phyloP scores from a whole-genome alignment of 352 stramenopile genomes.

The Globisporangium perplexum region DNA sequence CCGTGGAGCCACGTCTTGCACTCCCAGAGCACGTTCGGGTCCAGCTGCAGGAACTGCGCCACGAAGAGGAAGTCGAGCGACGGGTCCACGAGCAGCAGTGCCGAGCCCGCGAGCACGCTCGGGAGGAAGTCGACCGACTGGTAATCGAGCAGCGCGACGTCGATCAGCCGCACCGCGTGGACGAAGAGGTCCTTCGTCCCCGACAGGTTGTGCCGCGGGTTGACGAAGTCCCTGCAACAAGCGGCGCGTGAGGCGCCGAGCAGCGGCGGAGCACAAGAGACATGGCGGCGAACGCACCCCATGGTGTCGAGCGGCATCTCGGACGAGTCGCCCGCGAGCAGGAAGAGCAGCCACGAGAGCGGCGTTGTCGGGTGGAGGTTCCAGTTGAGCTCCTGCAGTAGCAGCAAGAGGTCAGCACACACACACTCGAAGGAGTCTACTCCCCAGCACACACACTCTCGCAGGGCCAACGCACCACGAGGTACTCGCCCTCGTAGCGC shows the following conservation, averaged over 20 bases:
- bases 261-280: background rate
- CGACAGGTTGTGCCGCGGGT: constrained; percentile 45
- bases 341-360: constrained; percentile 73
- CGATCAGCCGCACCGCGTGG: constrained; percentile 58
- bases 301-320: constrained; percentile 68
- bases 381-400: constrained; percentile 67
- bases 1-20: constrained; percentile 75
- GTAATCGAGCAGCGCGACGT: constrained; percentile 70
- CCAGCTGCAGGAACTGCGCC: constrained; percentile 76
- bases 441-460: constrained; percentile 7
- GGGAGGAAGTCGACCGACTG: constrained; percentile 74
- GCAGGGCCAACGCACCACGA: constrained; percentile 32
- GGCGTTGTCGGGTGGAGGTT: constrained; percentile 73
- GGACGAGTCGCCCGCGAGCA: constrained; percentile 58
- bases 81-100: constrained; percentile 62
- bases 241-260: background rate
- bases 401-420: background rate
- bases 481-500: constrained; percentile 51
- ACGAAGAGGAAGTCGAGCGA: constrained; percentile 72
- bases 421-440: too few relatives aligned
- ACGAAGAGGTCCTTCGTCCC: constrained; percentile 73
- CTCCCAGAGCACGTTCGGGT: constrained; percentile 72
- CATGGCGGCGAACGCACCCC: constrained; percentile 22
- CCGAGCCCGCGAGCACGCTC: constrained; percentile 66
- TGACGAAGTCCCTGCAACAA: constrained; percentile 50